phyloP scores from a whole-genome alignment of 306 rosid genomes.

The Alnus rubra region DNA sequence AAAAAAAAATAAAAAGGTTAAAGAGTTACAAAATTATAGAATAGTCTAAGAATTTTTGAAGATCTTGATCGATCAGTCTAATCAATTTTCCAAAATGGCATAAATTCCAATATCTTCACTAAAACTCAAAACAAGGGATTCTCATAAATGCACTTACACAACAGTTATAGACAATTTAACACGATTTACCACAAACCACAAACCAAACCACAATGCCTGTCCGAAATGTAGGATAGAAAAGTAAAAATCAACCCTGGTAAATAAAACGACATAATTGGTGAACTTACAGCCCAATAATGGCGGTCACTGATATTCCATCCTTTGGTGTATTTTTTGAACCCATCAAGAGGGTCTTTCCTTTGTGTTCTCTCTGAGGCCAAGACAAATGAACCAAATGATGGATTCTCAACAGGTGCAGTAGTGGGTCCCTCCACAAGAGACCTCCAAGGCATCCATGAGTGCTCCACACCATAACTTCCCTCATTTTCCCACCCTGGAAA shows the following conservation, averaged over 20 bases:
- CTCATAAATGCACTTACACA: neutral
- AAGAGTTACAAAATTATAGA: too few relatives aligned
- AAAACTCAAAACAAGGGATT: neutral
- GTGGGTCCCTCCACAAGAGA: slow-evolving; percentile 41
- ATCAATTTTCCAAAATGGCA: neutral
- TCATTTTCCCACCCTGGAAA: slow-evolving; percentile 35
- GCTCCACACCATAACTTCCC: slow-evolving; percentile 22
- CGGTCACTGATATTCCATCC: slow-evolving; percentile 61
- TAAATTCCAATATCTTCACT: neutral
- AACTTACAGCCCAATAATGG: slow-evolving; percentile 63
- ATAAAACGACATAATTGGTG: neutral
- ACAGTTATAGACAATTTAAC: neutral
- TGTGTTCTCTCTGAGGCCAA: slow-evolving; percentile 50
- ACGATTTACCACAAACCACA: neutral
- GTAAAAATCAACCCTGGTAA: neutral
- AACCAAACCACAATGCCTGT: neutral
- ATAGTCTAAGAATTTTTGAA: too few relatives aligned
- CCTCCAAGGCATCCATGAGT: slow-evolving; percentile 26
- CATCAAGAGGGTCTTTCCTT: slow-evolving; percentile 52
- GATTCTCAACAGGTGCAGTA: slow-evolving; percentile 34
- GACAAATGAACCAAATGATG: slow-evolving; percentile 35
- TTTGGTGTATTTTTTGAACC: slow-evolving; percentile 41
- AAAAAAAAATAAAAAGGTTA: too few relatives aligned
- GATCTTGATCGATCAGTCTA: too few relatives aligned
- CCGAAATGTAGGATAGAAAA: neutral